Conservation (phyloP, 495 filamentous ascomycete species). For the Hyaloscypha hepaticicola region DNA sequence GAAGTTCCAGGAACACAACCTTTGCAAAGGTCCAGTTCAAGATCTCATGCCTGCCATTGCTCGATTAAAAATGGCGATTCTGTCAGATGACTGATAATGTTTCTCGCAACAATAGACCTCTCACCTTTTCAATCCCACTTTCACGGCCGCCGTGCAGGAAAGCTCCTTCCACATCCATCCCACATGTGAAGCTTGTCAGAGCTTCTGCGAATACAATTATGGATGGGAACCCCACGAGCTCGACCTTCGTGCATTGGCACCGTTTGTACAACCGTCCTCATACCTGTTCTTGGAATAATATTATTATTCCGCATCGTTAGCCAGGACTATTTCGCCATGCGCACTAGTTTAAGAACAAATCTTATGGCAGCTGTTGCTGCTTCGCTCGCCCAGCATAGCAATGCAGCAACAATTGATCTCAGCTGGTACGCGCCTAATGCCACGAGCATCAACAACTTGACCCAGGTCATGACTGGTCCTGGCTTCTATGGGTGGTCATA, state of each 20-base stretch:
- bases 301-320: conserved; percentile 16
- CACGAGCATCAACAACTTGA: conserved; percentile 57
- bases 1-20: too few species aligned
- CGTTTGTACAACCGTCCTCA: conserved; percentile 17
- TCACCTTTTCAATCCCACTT: background rate
- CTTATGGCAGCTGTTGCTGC: conserved; percentile 28
- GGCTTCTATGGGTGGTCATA: conserved; percentile 66
- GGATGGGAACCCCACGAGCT: conserved; percentile 25
- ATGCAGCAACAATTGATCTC: conserved; percentile 40
- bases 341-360: conserved; percentile 7
- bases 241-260: conserved; percentile 6
- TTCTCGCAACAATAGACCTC: too few species aligned
- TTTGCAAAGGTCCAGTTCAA: too few species aligned
- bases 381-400: conserved; percentile 21
- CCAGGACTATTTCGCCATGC: conserved; percentile 25
- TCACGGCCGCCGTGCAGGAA: background rate
- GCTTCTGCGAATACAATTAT: conserved; percentile 22
- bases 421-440: conserved; percentile 58
- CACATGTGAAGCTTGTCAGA: conserved; percentile 6
- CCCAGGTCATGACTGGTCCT: conserved; percentile 45
- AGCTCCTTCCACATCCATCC: background rate
- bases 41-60: too few species aligned
- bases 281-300: conserved; percentile 15
- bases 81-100: too few species aligned
- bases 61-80: too few species aligned